Base-by-base conservation (phyloP, 2,329 filamentous ascomycete genomes). In the Epichloe gansuensis region DNA sequence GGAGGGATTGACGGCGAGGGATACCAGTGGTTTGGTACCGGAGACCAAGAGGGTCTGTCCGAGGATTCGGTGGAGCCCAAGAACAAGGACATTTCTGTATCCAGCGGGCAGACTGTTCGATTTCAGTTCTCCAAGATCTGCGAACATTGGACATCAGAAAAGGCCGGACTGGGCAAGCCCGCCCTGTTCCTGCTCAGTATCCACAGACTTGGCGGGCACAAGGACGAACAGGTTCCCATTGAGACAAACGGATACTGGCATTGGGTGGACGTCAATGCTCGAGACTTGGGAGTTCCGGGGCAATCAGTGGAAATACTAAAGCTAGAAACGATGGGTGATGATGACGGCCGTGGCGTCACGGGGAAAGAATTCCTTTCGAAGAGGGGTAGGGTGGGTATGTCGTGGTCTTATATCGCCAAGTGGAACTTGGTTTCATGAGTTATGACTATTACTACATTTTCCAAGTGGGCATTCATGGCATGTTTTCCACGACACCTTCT, bases 41-140 rank as follows among this genome's bases (percentile, higher is more conserved):
- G 67, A 1, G 61, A 67, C 15, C 66, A 73, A 15, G 77, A 82
- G 62, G 79, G 78, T 21, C 65, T 84, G 31, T 72, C 72, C 2
- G 66, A 74, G 54, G 74, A 75, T 13, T 82, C 79, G 0, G 79
- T 95, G 61, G 70, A 75, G 52, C 91, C 70, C 4, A 62, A 58
- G 42, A 60, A 61, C 21, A 63, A 61, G 56, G 72, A 79, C 35
- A 82, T 95, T 54, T 70, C 75, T 1, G 76, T 88, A 3, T 63
- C 78, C 57, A 77, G 80, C 59, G 60, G 68, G 37, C 69, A 76
- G 42, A 69, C 76, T 1, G 71, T 93, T 31, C 80, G 88, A 15
- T 95, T 97, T 69, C 85, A 88, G 61, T 91, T 95, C 63, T 80
- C 79, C 51, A 85, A 86, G 54, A 63, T 85, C 11, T 97, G 91